A percentile compares a stretch with the other conserved stretches of the same genome.
These are phyloP conservation scores for Myxozyma neotropica DNA, from an alignment of 805 yeast genomes.

Conservation along the genomic window DNA sequence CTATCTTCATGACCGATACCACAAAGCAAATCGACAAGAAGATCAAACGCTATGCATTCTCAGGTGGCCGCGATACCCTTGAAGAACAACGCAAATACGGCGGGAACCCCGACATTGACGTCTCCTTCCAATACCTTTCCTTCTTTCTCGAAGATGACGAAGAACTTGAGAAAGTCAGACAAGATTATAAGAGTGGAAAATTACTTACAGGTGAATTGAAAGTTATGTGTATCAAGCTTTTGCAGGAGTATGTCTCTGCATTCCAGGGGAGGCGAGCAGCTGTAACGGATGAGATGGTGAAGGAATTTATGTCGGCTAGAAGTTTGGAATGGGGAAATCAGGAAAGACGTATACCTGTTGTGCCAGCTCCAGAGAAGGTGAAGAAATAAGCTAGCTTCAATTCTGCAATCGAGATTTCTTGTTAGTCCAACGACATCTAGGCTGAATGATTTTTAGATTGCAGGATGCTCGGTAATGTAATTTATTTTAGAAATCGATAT, in stretches of 20 bases:
- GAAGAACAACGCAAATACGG: conserved; percentile 91
- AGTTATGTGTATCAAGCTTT: conserved; percentile 74
- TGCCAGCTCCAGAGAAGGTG: conserved; percentile 1
- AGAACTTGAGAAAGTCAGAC: conserved; percentile 61
- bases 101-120: conserved; percentile 94
- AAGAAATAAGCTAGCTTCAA: not conserved
- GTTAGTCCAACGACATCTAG: no score
- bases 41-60: conserved; percentile 93
- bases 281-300: conserved; percentile 63
- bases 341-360: conserved; percentile 47
- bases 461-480: no score
- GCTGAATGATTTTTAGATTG: no score
- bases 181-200: conserved; percentile 75
- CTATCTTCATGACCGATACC: conserved; percentile 95
- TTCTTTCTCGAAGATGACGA: conserved; percentile 91
- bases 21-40: conserved; percentile 90
- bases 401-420: not conserved
- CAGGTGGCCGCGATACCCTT: conserved; percentile 84
- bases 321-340: conserved; percentile 71
- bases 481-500: no score
- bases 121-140: conserved; percentile 87
- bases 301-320: conserved; percentile 73
- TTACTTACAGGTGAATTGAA: conserved; percentile 92
- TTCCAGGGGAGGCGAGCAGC: conserved; percentile 79
- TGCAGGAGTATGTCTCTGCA: conserved; percentile 74